phyloP scores from a whole-genome alignment of 1,139 yeast genomes.

The Candida gigantensis region DNA sequence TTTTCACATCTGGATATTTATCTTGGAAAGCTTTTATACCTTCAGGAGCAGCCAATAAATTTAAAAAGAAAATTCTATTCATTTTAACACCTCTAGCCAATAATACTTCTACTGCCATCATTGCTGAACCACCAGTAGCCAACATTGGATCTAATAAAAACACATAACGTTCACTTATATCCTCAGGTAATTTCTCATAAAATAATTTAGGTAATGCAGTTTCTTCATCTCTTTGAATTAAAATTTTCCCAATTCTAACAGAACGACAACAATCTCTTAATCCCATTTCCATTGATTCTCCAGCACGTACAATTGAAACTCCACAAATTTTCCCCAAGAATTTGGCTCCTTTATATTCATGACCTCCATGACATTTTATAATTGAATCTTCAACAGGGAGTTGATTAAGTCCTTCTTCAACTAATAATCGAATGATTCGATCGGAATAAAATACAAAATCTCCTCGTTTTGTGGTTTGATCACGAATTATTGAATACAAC shows the following conservation, averaged over 20 bases:
- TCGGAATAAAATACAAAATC: slow-evolving; percentile 95
- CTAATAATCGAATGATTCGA: slow-evolving; percentile 86
- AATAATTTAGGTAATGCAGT: slow-evolving; percentile 72
- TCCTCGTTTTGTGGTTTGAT: slow-evolving; percentile 72
- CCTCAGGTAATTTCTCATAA: slow-evolving; percentile 92
- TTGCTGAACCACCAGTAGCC: slow-evolving; percentile 98
- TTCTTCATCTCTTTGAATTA: slow-evolving; percentile 97
- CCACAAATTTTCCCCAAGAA: slow-evolving; percentile 95
- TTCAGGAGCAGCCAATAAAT: slow-evolving; percentile 91
- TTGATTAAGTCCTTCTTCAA: slow-evolving; percentile 92
- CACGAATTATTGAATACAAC: slow-evolving; percentile 86
- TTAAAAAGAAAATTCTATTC: slow-evolving; percentile 84
- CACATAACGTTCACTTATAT: slow-evolving; percentile 83
- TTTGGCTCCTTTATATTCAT: slow-evolving; percentile 72
- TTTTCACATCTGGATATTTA: slow-evolving; percentile 78
- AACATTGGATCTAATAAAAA: slow-evolving; percentile 93
- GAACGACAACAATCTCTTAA: slow-evolving; percentile 92
- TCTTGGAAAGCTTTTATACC: slow-evolving; percentile 80
- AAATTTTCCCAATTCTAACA: slow-evolving; percentile 91
- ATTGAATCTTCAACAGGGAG: slow-evolving; percentile 73
- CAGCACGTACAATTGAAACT: slow-evolving; percentile 95
- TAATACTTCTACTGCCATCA: slow-evolving; percentile 93
- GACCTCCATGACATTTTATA: slow-evolving; percentile 77
- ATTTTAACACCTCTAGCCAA: slow-evolving; percentile 82
- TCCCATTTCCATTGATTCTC: slow-evolving; percentile 98